Conservation (phyloP, 768 basidiomycete species). For the Paxillus ammoniavirescens region DNA sequence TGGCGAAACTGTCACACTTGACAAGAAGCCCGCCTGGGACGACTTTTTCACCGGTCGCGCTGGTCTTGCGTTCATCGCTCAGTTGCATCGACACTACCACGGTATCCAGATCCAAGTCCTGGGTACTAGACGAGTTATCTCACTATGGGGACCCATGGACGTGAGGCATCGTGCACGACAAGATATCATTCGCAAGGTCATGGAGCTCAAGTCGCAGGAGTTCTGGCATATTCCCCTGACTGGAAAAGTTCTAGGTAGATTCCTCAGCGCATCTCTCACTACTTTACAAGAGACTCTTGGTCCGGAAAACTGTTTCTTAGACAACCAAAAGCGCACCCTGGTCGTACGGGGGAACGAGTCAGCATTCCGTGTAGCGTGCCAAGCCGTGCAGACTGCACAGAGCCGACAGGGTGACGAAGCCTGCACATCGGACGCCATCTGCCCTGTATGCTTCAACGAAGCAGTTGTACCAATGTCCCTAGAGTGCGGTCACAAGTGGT, state of each 20-base stretch:
- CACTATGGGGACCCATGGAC: conserved; percentile 50
- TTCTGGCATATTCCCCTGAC: conserved; percentile 46
- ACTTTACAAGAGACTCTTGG: conserved; percentile 52
- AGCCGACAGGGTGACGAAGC: conserved; percentile 28
- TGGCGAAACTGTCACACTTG: conserved; percentile 55
- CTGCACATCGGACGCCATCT: conserved; percentile 30
- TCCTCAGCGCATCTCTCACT: conserved; percentile 46
- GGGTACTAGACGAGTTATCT: conserved; percentile 40
- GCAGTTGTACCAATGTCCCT: conserved; percentile 51
- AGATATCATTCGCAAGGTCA: conserved; percentile 47
- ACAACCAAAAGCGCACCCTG: conserved; percentile 42
- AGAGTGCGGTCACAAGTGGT: conserved; percentile 68
- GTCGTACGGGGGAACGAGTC: conserved; percentile 54
- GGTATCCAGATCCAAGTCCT: conserved; percentile 47
- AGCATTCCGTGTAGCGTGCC: conserved; percentile 33
- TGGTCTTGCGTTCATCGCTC: conserved; percentile 45
- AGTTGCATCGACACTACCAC: conserved; percentile 38
- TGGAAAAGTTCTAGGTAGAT: conserved; percentile 42
- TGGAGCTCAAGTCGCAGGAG: conserved; percentile 41
- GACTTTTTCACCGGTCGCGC: conserved; percentile 48
- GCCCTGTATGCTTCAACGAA: conserved; percentile 71
- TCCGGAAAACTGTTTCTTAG: conserved; percentile 52
- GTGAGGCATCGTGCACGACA: conserved; percentile 40
- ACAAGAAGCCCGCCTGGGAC: conserved; percentile 63
- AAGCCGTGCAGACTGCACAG: conserved; percentile 41